A percentile compares a stretch with the other conserved stretches of the same genome.
Conservation (phyloP, 2,329 filamentous ascomycete species). For the Paraconiothyrium brasiliense region DNA sequence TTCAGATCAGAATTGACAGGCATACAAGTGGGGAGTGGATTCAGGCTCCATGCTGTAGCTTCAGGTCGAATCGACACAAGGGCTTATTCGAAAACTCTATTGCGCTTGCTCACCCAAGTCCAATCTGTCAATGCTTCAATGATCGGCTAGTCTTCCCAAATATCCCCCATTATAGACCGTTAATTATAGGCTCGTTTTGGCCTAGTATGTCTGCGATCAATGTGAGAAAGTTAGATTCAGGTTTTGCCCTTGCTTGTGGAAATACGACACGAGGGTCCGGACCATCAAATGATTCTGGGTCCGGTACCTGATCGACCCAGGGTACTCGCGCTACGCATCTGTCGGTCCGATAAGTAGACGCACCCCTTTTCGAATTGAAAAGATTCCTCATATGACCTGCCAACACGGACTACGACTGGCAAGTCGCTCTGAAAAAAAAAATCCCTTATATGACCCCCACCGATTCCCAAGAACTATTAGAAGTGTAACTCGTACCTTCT, state of each 20-base stretch:
- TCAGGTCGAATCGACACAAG: background rate
- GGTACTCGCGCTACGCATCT: background rate
- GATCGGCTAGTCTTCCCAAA: background rate
- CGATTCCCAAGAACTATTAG: background rate
- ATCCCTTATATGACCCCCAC: background rate
- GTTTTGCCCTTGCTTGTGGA: background rate
- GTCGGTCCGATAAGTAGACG: slow-evolving; percentile 3
- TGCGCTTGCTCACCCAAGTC: background rate
- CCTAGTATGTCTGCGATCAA: background rate
- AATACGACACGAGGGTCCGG: background rate
- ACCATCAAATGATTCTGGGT: background rate
- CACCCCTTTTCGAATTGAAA: background rate
- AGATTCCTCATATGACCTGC: background rate
- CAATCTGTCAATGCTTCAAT: background rate
- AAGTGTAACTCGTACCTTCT: background rate
- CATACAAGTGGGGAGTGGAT: background rate
- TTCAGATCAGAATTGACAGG: background rate
- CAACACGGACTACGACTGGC: background rate
- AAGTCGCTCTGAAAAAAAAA: background rate
- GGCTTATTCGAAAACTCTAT: background rate
- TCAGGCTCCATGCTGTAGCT: background rate
- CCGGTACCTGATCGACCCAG: slow-evolving; percentile 1
- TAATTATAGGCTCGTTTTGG: too few relatives aligned
- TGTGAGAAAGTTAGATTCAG: background rate
- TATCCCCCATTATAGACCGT: too few relatives aligned